Evolutionary conservation across 192 early-diverging fungal genomes (phyloP).

Genomic region (Globomyces pollinis-pini): DNA sequence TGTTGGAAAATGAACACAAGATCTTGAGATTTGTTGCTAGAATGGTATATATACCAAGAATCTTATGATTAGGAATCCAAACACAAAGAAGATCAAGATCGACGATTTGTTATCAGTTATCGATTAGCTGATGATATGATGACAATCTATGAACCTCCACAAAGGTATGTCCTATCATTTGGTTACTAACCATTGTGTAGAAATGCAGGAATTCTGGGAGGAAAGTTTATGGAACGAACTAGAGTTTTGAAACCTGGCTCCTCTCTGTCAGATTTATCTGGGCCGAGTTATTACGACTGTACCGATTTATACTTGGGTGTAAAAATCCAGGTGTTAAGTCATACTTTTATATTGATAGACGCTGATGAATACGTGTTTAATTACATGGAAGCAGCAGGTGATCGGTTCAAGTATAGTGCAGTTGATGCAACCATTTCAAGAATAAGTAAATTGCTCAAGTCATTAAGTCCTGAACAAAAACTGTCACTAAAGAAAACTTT

Average conservation of each 20-base stretch:
- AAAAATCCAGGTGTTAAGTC: conserved; percentile 37
- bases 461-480: conserved; percentile 9
- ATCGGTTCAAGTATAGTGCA: conserved; percentile 1
- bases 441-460: conserved; percentile 21
- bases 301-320: conserved; percentile 48
- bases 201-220: conserved; percentile 54
- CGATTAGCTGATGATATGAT: conserved; percentile 56
- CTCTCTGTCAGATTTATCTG: conserved; percentile 23
- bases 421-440: conserved; percentile 5
- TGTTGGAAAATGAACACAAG: conserved; percentile 59
- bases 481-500: conserved; percentile 4
- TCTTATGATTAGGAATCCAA: conserved; percentile 53
- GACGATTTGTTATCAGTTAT: conserved; percentile 55
- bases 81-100: conserved; percentile 49
- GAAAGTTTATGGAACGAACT: conserved; percentile 58
- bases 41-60: conserved; percentile 29
- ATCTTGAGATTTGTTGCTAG: conserved; percentile 51
- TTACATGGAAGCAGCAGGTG: conserved; percentile 34
- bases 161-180: no score
- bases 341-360: conserved; percentile 47
- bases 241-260: conserved; percentile 48
- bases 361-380: conserved; percentile 59
- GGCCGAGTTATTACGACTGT: conserved; percentile 45
- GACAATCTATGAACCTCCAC: conserved; percentile 58
- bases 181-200: conserved; percentile 13